phyloP scores from a whole-genome alignment of 2,329 filamentous ascomycete species.

The Tricladium varicosporioides region DNA sequence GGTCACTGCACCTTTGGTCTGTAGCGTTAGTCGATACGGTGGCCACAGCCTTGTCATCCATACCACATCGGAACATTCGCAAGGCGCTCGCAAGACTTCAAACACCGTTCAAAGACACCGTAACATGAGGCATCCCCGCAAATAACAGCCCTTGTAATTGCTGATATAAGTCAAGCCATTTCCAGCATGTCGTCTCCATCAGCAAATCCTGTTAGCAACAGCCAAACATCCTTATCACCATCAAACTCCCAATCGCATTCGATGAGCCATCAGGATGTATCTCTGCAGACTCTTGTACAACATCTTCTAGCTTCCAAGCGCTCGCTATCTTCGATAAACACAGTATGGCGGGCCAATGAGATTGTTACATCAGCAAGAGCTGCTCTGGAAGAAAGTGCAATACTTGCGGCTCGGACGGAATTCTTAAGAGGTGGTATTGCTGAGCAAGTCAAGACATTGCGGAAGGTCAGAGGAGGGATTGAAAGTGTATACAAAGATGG shows the following conservation, averaged over 20 bases:
- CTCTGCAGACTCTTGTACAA: constrained; percentile 75
- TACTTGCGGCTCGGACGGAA: constrained; percentile 67
- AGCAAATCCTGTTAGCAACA: constrained; percentile 16
- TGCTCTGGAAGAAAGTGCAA: constrained; percentile 74
- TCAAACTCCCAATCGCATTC: constrained; percentile 22
- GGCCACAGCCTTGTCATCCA: background rate
- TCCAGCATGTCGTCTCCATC: constrained; percentile 19
- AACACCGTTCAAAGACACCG: background rate
- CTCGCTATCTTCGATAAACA: constrained; percentile 77
- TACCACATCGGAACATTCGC: background rate
- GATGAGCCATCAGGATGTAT: constrained; percentile 27
- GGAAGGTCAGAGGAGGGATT: constrained; percentile 50
- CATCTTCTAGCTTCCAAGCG: constrained; percentile 86
- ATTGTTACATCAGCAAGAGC: constrained; percentile 74
- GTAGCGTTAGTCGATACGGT: no score
- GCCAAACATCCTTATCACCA: constrained; percentile 29
- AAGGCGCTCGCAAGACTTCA: background rate
- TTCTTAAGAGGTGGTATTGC: constrained; percentile 64
- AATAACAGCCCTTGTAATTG: background rate
- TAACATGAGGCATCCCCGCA: background rate
- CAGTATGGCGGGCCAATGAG: constrained; percentile 83
- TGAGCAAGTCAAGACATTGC: constrained; percentile 53
- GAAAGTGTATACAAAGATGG: constrained; percentile 56
- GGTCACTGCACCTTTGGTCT: background rate
- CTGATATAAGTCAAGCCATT: background rate